A percentile compares a stretch with the other conserved stretches of the same genome.
phyloP scores from a whole-genome alignment of 306 rosid genomes.

The Medicago ruthenica region DNA sequence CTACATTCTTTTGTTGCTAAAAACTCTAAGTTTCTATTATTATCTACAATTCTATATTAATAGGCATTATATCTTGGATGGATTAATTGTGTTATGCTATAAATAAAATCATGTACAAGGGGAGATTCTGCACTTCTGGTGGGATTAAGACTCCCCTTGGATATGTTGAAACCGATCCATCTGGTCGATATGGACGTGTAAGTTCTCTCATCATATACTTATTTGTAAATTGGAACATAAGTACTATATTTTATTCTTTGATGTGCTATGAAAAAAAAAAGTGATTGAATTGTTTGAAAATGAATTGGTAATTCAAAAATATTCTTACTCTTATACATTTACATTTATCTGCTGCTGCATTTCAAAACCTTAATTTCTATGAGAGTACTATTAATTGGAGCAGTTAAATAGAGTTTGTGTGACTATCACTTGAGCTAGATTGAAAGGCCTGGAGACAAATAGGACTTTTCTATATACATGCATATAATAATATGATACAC shows the following conservation, averaged over 20 bases:
- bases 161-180: constrained; percentile 86
- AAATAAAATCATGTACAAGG: constrained; percentile 50
- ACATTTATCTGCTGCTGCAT: no score
- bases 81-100: background rate
- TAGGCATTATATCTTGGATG: no score
- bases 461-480: background rate
- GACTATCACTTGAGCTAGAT: no score
- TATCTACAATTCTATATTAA: background rate
- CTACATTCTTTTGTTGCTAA: background rate
- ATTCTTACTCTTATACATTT: no score
- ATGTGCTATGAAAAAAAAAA: no score
- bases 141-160: constrained; percentile 51
- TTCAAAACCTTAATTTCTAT: background rate
- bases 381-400: background rate
- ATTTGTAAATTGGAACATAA: no score
- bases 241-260: no score
- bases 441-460: no score
- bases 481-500: no score
- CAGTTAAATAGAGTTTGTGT: background rate
- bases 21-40: background rate
- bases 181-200: constrained; percentile 91
- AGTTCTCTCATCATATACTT: constrained; percentile 30
- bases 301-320: no score
- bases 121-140: constrained; percentile 46
- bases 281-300: no score